phyloP scores from a whole-genome alignment of 2,329 filamentous ascomycete genomes.

The Aureobasidium sp. region DNA sequence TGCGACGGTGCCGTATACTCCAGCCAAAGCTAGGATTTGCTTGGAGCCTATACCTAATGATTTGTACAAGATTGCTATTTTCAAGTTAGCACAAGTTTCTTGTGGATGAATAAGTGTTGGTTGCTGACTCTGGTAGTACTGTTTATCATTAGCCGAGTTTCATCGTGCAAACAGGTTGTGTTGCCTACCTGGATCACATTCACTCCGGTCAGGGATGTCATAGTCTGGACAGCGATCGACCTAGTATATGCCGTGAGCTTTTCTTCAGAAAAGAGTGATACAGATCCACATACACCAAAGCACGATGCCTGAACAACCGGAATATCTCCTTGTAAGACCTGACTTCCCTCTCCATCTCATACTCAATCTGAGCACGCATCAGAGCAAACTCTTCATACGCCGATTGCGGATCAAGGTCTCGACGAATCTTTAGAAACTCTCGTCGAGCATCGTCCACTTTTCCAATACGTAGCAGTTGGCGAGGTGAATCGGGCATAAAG shows the following conservation, averaged over 20 bases:
- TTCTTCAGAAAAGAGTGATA: neutral
- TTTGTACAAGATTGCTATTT: slow-evolving; percentile 48
- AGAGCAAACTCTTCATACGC: slow-evolving; percentile 46
- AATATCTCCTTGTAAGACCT: slow-evolving; percentile 48
- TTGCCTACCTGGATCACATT: slow-evolving; percentile 45
- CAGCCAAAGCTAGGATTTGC: slow-evolving; percentile 48
- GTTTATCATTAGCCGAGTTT: neutral
- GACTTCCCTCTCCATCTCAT: slow-evolving; percentile 51
- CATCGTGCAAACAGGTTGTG: slow-evolving; percentile 20
- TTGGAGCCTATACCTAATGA: slow-evolving; percentile 45
- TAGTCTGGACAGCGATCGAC: slow-evolving; percentile 50
- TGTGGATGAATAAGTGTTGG: neutral
- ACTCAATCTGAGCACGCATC: slow-evolving; percentile 46
- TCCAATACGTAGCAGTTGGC: slow-evolving; percentile 46
- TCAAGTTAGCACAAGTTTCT: neutral
- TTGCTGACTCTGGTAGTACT: slow-evolving; percentile 18
- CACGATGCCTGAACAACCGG: slow-evolving; percentile 45
- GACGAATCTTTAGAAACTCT: slow-evolving; percentile 44
- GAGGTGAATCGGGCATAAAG: slow-evolving; percentile 52
- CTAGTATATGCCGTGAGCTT: neutral
- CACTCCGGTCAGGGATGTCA: slow-evolving; percentile 51
- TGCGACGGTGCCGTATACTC: slow-evolving; percentile 48
- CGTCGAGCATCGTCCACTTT: slow-evolving; percentile 42
- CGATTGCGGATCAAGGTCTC: slow-evolving; percentile 40
- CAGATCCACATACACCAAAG: slow-evolving; percentile 35